Evolutionary conservation across 2,329 filamentous ascomycete genomes (phyloP), one percentile per base, ranked within the genome.

Genomic region (Penicillium sp.): DNA sequence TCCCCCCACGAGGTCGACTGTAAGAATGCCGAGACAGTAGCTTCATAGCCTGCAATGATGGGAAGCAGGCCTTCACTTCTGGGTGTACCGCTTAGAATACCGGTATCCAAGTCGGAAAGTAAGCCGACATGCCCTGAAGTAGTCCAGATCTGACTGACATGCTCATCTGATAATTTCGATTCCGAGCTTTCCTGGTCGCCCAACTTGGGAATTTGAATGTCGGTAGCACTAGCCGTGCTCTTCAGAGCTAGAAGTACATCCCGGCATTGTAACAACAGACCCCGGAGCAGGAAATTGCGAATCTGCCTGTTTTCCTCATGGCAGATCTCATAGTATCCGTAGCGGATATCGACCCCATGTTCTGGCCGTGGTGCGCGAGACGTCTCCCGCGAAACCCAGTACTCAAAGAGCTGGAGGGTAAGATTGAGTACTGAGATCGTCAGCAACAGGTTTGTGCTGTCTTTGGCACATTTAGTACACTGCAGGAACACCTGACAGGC

Each of bases 291-390:
- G 36, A 70, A 66, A 1, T 61, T 62, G 19, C 67, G 64, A 19
- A 73, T 64, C 28, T 64, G 66, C 7, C 60, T 61, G 25, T 63
- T 64, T 42, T 73, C 70, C 12, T 69, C 65, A 1, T 61, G 59
- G 17, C 58, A 57, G 35, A 69, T 56, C 49, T 71, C 68, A 54
- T 72, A 73, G 53, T 69, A 64, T 30, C 70, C 70, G 45, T 71
- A 72, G 17, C 62, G 59, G 19, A 69, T 58, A 37, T 59, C 58
- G 28, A 60, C 44, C 4, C 55, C 56, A 10, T 59, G 53, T 31
- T 65, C 61, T 25, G 60, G 38, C n/a, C 50, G 47, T 40, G 55
- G 50, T 7, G 41, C 45, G 7, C 57, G 59, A 22, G 56, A 53
- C 3, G 56, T 60, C 47, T 68, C 65, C 25, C 62, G 66, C 33